These are phyloP conservation scores for Acanthamoeba healyi DNA, from an alignment of 208 protist species.

Conservation along the genomic window DNA sequence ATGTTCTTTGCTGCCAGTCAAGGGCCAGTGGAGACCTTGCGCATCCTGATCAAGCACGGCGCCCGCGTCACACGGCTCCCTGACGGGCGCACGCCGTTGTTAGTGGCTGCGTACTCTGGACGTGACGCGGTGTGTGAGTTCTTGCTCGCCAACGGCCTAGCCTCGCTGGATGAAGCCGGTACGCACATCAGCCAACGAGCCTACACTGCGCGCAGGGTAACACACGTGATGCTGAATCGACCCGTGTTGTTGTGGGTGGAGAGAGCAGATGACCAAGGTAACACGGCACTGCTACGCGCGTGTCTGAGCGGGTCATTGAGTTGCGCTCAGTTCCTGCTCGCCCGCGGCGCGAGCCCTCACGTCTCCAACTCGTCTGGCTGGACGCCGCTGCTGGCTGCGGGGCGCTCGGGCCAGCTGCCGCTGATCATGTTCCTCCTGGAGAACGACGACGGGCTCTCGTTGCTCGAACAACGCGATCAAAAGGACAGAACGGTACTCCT, in stretches of 20 bases:
- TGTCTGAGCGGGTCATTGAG: background rate
- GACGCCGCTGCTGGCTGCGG: constrained; percentile 13
- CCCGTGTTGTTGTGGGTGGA: too few relatives aligned
- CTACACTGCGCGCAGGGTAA: too few relatives aligned
- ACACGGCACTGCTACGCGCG: background rate
- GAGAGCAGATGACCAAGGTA: background rate
- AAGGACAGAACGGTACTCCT: background rate
- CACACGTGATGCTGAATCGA: background rate
- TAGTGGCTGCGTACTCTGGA: background rate
- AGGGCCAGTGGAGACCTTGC: constrained; percentile 34
- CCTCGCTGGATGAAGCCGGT: background rate
- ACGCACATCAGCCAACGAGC: too few relatives aligned
- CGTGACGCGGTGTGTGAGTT: background rate
- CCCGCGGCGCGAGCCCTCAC: background rate
- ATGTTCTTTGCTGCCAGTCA: background rate
- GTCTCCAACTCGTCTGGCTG: background rate
- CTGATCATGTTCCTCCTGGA: constrained; percentile 7
- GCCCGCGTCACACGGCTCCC: background rate
- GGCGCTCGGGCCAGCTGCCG: background rate
- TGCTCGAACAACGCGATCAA: background rate
- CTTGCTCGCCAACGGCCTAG: constrained; percentile 8
- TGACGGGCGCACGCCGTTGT: constrained; percentile 32
- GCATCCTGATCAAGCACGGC: constrained; percentile 25
- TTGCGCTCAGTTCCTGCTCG: constrained; percentile 28
- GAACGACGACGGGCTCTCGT: background rate